These are phyloP conservation scores for Microbotryum silenes-acaulis DNA, from an alignment of 1,284 basidiomycete genomes.

Conservation along the genomic window DNA sequence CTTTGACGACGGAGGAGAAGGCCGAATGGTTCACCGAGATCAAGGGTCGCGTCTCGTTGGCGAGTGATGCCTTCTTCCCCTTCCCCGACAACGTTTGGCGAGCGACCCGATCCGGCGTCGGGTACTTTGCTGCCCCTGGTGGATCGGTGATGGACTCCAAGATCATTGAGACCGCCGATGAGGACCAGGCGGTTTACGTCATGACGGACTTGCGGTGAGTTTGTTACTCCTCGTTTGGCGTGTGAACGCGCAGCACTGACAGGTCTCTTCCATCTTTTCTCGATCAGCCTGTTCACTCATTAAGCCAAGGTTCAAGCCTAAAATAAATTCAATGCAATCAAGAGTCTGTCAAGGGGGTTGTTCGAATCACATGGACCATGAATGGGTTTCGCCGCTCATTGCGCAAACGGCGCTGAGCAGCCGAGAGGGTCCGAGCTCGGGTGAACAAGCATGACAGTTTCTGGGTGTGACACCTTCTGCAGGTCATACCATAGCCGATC, in stretches of 20 bases:
- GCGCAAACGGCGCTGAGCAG: neutral
- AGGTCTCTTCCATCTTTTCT: neutral
- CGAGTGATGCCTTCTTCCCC: conserved; percentile 98
- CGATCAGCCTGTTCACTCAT: conserved; percentile 31
- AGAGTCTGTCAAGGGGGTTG: no score
- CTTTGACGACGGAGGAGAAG: conserved; percentile 65
- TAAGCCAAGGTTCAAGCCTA: conserved; percentile 3
- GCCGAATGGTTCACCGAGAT: conserved; percentile 62
- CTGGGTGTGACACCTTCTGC: no score
- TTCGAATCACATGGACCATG: neutral
- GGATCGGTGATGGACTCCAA: conserved; percentile 96
- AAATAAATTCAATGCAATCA: neutral
- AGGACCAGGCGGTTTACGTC: conserved; percentile 77
- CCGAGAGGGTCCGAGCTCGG: neutral
- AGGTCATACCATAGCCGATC: no score
- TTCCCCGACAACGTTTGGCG: conserved; percentile 98
- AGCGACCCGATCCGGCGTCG: conserved; percentile 80
- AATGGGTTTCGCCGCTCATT: neutral
- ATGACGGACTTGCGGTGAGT: conserved; percentile 62
- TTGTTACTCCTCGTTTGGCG: neutral
- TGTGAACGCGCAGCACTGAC: conserved; percentile 1
- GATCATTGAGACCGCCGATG: conserved; percentile 88
- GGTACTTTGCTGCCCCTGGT: conserved; percentile 85
- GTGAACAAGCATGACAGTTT: no score
- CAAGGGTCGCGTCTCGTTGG: conserved; percentile 72